Conservation (phyloP, 257 asterid species). For the Ilex asprella region DNA sequence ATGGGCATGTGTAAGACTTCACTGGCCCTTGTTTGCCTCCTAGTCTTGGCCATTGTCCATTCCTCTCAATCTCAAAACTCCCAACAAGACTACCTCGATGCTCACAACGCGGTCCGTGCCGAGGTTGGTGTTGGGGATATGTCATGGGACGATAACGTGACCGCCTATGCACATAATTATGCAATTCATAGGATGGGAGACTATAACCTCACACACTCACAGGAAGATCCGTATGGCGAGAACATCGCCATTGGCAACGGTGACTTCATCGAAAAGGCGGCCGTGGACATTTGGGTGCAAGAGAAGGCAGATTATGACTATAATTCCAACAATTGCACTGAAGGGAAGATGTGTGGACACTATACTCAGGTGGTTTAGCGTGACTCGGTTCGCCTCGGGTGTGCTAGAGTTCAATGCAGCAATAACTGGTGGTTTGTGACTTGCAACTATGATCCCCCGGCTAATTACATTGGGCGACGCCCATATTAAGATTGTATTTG, state of each 20-base stretch:
- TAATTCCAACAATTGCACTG: too few species aligned
- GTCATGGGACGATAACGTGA: neutral
- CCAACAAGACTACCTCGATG: neutral
- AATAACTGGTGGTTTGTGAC: slow-evolving; percentile 31
- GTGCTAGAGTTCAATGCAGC: slow-evolving; percentile 36
- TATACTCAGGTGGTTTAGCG: slow-evolving; percentile 62
- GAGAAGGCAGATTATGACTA: neutral
- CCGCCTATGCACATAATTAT: neutral
- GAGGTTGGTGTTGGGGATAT: neutral
- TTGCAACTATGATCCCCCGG: slow-evolving; percentile 33
- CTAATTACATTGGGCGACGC: slow-evolving; percentile 13
- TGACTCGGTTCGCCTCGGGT: slow-evolving; percentile 27
- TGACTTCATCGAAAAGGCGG: neutral
- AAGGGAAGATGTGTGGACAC: slow-evolving; percentile 35
- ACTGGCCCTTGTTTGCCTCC: neutral
- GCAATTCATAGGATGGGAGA: neutral
- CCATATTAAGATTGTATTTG: slow-evolving; percentile 7
- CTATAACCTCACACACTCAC: too few species aligned
- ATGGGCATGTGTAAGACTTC: neutral
- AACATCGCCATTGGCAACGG: neutral
- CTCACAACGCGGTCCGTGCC: neutral
- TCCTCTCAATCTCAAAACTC: neutral
- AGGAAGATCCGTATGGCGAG: neutral
- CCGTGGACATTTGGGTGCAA: slow-evolving; percentile 1
- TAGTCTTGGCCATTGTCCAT: neutral